Base-by-base conservation (phyloP, 345 rosid species). In the Hibiscus mutabilis region DNA sequence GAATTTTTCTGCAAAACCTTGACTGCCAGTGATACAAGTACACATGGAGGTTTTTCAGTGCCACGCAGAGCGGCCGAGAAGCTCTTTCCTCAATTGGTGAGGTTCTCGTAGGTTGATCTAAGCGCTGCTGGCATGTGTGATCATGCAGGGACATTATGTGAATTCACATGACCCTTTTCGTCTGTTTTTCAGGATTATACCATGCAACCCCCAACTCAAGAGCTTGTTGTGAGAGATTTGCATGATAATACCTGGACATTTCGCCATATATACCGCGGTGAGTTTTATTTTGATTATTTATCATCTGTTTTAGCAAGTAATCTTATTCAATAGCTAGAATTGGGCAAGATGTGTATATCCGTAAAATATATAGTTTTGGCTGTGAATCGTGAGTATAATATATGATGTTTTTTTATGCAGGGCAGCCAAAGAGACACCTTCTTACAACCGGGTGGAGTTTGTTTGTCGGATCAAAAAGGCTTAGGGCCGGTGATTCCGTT, bases 401-500 rank as follows among this genome's bases (percentile, higher is more conserved):
- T 70, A 27, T 71, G n/a, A 62, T 24, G 19, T 73, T 47, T 42
- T 37, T 42, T 52, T 49, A 53, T 82, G 77, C 91, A 95, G 99
- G 99, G 74, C 99, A 96, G 79, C 99, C 99, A 9, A 96, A 96
- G 79, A 83, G 99, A 31, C 99, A 96, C 78, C 99, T 96, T 75
- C 86, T 96, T n/a, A 96, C 99, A 22, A 96, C 99, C 10, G 99
- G 99, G 19, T 96, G 99, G 99, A 96, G 99, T 81, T 78, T 96
- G 81, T 96, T 96, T 76, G 93, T 92, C 31, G 95, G 99, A 2
- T 89, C 99, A 4, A 96, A 96, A 83, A 87, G 99, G 81, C 86
- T 96, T 11, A 89, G 88, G 76, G 98, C 99, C 2, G 99, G 99
- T 7, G 99, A 96, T 82, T 86, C 99, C 65, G 98, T 96, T 67